These are phyloP conservation scores for Cladosporium austrohemisphaericum DNA, from an alignment of 2,329 filamentous ascomycete species.

Conservation along the genomic window DNA sequence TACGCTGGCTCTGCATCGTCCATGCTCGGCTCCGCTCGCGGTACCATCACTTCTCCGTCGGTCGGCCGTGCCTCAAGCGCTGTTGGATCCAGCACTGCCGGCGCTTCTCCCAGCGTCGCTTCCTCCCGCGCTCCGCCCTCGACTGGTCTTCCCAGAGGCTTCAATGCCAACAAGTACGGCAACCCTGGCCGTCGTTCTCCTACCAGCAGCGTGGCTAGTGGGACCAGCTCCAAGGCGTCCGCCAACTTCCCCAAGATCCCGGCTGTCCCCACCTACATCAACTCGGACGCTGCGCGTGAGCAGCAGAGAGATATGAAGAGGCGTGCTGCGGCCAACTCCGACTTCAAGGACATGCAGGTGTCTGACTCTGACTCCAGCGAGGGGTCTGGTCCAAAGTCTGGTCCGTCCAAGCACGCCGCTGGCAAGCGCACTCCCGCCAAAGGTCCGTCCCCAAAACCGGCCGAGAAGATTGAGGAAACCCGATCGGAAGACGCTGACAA, in stretches of 20 bases:
- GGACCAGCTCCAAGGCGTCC: neutral
- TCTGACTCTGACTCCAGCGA: too few species aligned
- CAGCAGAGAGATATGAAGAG: too few species aligned
- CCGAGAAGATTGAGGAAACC: too few species aligned
- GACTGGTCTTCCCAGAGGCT: neutral
- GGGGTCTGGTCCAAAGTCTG: too few species aligned
- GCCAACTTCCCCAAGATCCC: neutral
- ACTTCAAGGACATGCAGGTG: too few species aligned
- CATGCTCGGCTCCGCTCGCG: neutral
- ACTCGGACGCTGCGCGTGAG: conserved; percentile 4
- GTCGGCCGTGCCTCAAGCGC: neutral
- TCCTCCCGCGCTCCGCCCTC: neutral
- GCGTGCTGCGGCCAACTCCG: too few species aligned
- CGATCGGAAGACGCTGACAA: too few species aligned
- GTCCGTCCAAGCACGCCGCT: too few species aligned
- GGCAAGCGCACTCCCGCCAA: too few species aligned
- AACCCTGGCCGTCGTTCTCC: neutral
- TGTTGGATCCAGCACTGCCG: neutral
- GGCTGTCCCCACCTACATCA: neutral
- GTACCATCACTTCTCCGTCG: neutral
- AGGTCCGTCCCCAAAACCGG: too few species aligned
- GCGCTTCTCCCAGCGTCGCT: neutral
- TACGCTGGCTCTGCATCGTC: neutral
- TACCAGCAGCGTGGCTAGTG: neutral
- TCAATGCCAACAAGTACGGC: conserved; percentile 1